Evolutionary conservation across 495 filamentous ascomycete species (phyloP), one percentile per base, ranked within the genome.

Genomic region (Aspergillus nidulans): DNA sequence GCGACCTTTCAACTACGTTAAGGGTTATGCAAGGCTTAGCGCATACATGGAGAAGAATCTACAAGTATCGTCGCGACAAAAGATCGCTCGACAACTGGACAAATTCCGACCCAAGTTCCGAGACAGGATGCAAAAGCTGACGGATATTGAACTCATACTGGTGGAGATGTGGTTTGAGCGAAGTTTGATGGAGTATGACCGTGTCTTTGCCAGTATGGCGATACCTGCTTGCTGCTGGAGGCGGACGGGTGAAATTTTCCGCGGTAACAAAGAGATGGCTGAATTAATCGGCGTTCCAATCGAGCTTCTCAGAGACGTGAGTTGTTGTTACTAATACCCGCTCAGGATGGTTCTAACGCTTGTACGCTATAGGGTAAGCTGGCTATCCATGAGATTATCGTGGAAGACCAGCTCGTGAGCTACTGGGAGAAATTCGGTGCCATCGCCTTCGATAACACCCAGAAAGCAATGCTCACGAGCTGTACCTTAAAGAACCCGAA

Each of bases 381-480:
- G 55, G 89, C 92, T 9, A 81, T 99, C 32, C 95, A 99, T 68
- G 91, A 99, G 63, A 91, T 99, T 48, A 84, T 99, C 32, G 88
- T 88, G 6, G 94, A 97, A 72, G 89, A 94, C 45, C 92, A 92
- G 52, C 81, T 95, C 44, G 95, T 97, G 57, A 87, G 87, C 68
- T 99, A 99, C 63, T 99, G 94, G 94, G 92, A 99, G 71, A 96
- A 97, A 63, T 97, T 97, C 64, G 91, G 92, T 15, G 89, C 89
- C n/a, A 97, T 99, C 63, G 94, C 95, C 19, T 99, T 99, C 64
- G 94, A 99, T 66, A 85, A 84, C 51, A 84, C 81, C n/a, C 94
- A 97, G 69, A 97, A 97, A 70, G 92, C 92, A 13, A 92, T 99
- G 75, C 77, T 97, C 58, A 97, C 95, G 25, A 91, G 87, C 62